phyloP scores from a whole-genome alignment of 1,139 yeast genomes.

The Candida tetrigidarum region DNA sequence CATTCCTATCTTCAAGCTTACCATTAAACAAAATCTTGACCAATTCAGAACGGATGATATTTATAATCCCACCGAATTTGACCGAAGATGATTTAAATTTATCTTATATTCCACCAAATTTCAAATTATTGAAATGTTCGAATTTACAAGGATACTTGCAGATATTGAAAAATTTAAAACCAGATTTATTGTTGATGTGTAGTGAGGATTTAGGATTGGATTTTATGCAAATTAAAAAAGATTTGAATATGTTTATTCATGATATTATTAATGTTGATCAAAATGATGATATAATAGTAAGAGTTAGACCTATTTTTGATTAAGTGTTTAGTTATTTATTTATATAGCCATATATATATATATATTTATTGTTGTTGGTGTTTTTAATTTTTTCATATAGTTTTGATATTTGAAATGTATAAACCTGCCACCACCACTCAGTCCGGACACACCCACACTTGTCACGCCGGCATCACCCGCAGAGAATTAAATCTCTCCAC shows the following conservation, averaged over 20 bases:
- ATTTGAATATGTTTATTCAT: constrained; percentile 43
- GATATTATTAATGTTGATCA: constrained; percentile 43
- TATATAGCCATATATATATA: no score
- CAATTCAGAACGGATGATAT: constrained; percentile 44
- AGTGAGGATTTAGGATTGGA: constrained; percentile 48
- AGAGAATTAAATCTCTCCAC: neutral
- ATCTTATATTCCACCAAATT: constrained; percentile 33
- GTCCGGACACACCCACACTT: no score
- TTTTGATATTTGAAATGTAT: neutral
- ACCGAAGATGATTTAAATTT: constrained; percentile 45
- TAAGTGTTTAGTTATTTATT: neutral
- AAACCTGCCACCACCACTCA: no score
- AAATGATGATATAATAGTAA: constrained; percentile 32
- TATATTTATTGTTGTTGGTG: neutral
- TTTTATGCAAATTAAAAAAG: constrained; percentile 32
- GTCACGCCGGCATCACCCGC: no score
- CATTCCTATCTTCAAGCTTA: constrained; percentile 41
- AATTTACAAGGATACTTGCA: constrained; percentile 49
- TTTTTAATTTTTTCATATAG: neutral
- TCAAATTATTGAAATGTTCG: constrained; percentile 45
- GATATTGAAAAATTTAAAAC: constrained; percentile 44
- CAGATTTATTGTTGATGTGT: constrained; percentile 48
- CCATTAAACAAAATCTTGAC: constrained; percentile 46
- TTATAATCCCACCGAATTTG: constrained; percentile 51
- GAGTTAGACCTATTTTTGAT: constrained; percentile 30